Evolutionary conservation across 352 stramenopile genomes (phyloP).

Genomic region (Pythium scleroteichum): DNA sequence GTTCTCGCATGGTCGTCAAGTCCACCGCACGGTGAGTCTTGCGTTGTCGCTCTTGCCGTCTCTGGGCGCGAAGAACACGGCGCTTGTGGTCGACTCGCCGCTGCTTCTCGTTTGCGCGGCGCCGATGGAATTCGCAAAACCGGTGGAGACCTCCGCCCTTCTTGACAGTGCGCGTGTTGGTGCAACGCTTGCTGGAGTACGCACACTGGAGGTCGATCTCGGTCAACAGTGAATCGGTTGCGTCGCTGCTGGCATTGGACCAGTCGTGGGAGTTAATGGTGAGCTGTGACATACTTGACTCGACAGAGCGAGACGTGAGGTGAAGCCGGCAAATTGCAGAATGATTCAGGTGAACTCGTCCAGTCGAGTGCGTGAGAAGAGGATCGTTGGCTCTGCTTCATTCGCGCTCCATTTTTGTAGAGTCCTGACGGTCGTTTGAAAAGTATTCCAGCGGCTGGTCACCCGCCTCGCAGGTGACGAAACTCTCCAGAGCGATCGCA

Average conservation of each 20-base stretch:
- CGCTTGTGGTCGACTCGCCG: conserved; percentile 60
- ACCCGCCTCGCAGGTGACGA: too few relatives aligned
- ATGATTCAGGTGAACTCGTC: not conserved
- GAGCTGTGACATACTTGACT: not conserved
- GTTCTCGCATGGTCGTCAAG: too few relatives aligned
- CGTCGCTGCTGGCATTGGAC: not conserved
- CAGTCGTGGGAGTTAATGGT: not conserved
- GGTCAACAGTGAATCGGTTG: not conserved
- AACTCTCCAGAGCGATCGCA: too few relatives aligned
- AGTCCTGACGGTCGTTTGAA: too few relatives aligned
- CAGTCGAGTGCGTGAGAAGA: not conserved
- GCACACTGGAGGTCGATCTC: conserved; percentile 31
- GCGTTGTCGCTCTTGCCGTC: conserved; percentile 1
- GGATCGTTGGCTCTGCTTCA: not conserved
- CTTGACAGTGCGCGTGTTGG: conserved; percentile 52
- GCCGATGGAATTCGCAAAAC: conserved; percentile 65
- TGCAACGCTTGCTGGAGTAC: conserved; percentile 75
- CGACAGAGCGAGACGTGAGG: not conserved
- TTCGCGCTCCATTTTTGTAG: too few relatives aligned
- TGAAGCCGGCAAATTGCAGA: not conserved
- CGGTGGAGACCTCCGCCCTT: conserved; percentile 52
- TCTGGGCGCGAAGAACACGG: conserved; percentile 21
- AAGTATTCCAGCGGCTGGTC: too few relatives aligned
- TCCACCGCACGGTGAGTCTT: not conserved
- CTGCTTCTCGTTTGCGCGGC: conserved; percentile 71